Evolutionary conservation across 306 rosid species (phyloP).

Genomic region (Vachellia collinsii): DNA sequence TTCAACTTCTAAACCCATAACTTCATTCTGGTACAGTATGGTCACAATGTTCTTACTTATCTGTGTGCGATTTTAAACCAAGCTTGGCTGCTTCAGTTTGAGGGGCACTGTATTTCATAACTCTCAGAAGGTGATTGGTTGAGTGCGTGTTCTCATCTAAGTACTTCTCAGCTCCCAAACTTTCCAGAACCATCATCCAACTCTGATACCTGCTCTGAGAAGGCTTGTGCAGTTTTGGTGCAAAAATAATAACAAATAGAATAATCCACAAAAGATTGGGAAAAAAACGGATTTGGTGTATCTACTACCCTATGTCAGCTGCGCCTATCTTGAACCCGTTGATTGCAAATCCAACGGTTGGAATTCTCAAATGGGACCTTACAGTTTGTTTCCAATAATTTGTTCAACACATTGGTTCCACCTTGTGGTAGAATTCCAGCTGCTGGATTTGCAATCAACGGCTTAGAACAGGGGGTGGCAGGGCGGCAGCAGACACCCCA

Average conservation of each 20-base stretch:
- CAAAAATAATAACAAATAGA: not conserved
- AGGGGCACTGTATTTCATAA: slow-evolving; percentile 71
- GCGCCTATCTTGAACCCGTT: too few species aligned
- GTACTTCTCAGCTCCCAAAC: slow-evolving; percentile 66
- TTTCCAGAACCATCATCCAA: slow-evolving; percentile 81
- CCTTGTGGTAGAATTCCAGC: too few species aligned
- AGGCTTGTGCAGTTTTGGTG: slow-evolving; percentile 60
- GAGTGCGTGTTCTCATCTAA: slow-evolving; percentile 72
- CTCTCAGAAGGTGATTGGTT: slow-evolving; percentile 63
- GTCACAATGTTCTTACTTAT: slow-evolving; percentile 67
- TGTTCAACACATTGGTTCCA: too few species aligned
- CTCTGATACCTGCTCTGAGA: slow-evolving; percentile 53
- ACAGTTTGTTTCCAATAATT: too few species aligned
- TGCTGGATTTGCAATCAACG: too few species aligned
- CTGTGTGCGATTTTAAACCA: slow-evolving; percentile 67
- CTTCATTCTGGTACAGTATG: slow-evolving; percentile 65
- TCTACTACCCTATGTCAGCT: too few species aligned
- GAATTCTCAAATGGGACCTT: too few species aligned
- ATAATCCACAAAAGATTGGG: too few species aligned
- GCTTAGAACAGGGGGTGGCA: too few species aligned
- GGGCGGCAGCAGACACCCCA: too few species aligned
- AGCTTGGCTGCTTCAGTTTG: slow-evolving; percentile 53
- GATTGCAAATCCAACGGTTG: too few species aligned
- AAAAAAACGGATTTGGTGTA: too few species aligned
- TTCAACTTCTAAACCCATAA: slow-evolving; percentile 65